A percentile compares a stretch with the other conserved stretches of the same genome.
Conservation (phyloP, 257 asterid species). For the Linaria vulgaris region DNA sequence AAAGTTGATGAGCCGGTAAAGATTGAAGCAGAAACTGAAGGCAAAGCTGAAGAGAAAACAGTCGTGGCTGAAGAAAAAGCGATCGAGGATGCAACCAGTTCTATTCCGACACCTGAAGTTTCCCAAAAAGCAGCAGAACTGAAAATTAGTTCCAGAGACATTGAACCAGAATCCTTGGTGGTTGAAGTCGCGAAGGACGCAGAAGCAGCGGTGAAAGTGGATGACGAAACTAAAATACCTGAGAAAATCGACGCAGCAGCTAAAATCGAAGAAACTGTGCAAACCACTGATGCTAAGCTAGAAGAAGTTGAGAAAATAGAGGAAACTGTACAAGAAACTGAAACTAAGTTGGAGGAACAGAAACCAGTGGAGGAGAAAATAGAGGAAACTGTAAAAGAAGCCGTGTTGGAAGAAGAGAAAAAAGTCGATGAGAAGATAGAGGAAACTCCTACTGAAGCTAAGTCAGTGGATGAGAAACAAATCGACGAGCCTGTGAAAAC, state of each 20-base stretch:
- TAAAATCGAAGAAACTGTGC: background rate
- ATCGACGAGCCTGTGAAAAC: constrained; percentile 29
- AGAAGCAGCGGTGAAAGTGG: constrained; percentile 8
- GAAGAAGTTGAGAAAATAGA: constrained; percentile 12
- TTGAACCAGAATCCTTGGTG: no score
- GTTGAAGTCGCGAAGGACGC: constrained; percentile 27
- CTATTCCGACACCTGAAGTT: constrained; percentile 24
- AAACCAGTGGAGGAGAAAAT: constrained; percentile 22
- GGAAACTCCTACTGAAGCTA: constrained; percentile 25
- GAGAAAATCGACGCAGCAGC: background rate
- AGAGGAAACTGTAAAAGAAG: constrained; percentile 22
- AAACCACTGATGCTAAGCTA: no score
- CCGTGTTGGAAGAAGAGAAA: constrained; percentile 19
- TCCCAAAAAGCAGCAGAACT: constrained; percentile 31
- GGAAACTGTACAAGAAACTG: constrained; percentile 24
- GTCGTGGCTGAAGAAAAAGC: constrained; percentile 28
- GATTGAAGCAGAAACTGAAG: constrained; percentile 34
- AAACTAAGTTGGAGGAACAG: constrained; percentile 19
- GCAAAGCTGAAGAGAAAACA: constrained; percentile 31
- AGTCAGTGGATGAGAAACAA: constrained; percentile 28
- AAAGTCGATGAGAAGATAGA: constrained; percentile 24
- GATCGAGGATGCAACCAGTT: constrained; percentile 18
- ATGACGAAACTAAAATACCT: background rate
- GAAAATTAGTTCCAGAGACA: constrained; percentile 38
- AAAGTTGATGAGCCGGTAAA: constrained; percentile 23